Conservation (phyloP, 108 stramenopile genomes). For the Nitzschia sp. region DNA sequence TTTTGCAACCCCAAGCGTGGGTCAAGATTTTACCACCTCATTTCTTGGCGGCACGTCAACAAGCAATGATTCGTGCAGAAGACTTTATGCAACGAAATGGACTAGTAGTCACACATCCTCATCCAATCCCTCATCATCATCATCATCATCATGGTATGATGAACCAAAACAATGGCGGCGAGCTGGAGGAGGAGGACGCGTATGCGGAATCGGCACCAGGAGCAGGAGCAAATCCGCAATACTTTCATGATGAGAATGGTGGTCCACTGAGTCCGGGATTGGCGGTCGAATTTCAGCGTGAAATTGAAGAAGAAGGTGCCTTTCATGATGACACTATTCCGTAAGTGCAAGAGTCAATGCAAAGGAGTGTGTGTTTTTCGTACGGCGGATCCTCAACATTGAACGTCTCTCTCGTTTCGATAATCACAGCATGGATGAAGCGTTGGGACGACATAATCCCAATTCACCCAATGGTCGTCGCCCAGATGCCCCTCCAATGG, state of each 20-base stretch:
- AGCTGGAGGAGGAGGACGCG: too few species aligned
- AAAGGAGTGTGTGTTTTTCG: not conserved
- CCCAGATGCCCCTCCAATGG: too few species aligned
- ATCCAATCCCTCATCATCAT: constrained; percentile 1
- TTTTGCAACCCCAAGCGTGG: constrained; percentile 83
- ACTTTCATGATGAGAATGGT: not conserved
- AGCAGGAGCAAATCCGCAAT: constrained; percentile 2
- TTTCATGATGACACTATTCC: constrained; percentile 26
- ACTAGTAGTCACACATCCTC: not conserved
- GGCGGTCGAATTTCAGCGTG: constrained; percentile 18
- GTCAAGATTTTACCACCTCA: constrained; percentile 82
- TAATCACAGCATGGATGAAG: constrained; percentile 3
- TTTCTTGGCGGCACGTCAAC: constrained; percentile 68
- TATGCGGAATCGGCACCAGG: not conserved
- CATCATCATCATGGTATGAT: not conserved
- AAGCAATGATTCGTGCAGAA: constrained; percentile 66
- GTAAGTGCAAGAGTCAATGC: constrained; percentile 23
- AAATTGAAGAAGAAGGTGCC: constrained; percentile 44
- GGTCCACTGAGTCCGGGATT: constrained; percentile 6
- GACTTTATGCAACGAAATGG: constrained; percentile 50
- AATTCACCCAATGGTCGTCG: not conserved
- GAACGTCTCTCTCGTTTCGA: too few species aligned
- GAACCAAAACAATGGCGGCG: too few species aligned
- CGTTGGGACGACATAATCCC: not conserved
- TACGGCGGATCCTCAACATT: too few species aligned